phyloP scores from a whole-genome alignment of 208 protist species.

The Leishmania guyanensis region DNA sequence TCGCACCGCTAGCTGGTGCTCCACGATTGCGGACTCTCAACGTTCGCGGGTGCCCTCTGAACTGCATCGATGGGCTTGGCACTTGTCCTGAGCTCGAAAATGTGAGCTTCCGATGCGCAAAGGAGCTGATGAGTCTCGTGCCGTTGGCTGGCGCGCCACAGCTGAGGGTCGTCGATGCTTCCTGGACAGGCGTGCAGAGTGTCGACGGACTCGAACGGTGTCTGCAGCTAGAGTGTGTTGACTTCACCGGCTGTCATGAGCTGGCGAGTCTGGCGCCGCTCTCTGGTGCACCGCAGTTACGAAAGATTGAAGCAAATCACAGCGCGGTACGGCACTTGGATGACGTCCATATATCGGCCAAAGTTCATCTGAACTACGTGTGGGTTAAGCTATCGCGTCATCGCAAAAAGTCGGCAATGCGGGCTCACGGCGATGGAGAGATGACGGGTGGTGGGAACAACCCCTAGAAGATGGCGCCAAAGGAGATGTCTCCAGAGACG shows the following conservation, averaged over 20 bases:
- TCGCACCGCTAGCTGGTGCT: not conserved
- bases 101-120: not conserved
- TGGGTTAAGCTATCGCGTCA: not conserved
- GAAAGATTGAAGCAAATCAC: not conserved
- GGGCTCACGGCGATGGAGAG: not conserved
- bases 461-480: not conserved
- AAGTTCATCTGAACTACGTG: not conserved
- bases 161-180: not conserved
- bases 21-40: not conserved
- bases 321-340: not conserved
- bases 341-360: not conserved
- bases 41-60: not conserved
- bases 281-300: not conserved
- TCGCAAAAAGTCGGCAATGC: not conserved
- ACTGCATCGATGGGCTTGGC: not conserved
- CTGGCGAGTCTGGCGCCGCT: not conserved
- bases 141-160: conserved; percentile 2
- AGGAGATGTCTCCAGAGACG: not conserved
- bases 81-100: conserved; percentile 2
- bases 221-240: not conserved
- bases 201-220: not conserved
- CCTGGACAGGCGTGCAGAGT: not conserved
- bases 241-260: not conserved
- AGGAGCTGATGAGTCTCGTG: not conserved
- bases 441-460: not conserved